These are phyloP conservation scores for Ascochyta fabae DNA, from an alignment of 2,329 filamentous ascomycete genomes.

Conservation along the genomic window DNA sequence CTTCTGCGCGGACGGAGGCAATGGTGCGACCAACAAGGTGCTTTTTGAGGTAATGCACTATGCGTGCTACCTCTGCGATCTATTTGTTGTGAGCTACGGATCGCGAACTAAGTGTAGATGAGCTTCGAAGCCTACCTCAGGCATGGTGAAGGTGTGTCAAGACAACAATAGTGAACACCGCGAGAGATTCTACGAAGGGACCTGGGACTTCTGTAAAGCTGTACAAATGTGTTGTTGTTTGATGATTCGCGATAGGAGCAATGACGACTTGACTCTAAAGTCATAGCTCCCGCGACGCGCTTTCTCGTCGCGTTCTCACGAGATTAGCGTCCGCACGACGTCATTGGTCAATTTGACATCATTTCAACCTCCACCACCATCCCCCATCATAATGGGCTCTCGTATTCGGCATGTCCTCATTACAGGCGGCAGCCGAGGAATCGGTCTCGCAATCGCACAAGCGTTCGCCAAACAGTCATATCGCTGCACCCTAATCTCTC, in stretches of 20 bases:
- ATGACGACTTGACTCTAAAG: constrained; percentile 10
- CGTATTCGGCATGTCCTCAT: constrained; percentile 41
- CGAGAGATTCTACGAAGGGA: background rate
- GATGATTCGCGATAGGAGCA: background rate
- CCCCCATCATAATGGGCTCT: constrained; percentile 4
- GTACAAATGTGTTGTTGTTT: background rate
- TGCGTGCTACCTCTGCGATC: constrained; percentile 72
- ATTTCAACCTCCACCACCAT: background rate
- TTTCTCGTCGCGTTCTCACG: constrained; percentile 35
- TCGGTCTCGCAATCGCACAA: constrained; percentile 48
- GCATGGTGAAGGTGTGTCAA: constrained; percentile 31
- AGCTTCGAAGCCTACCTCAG: constrained; percentile 34
- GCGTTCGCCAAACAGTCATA: constrained; percentile 40
- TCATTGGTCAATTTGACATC: constrained; percentile 33
- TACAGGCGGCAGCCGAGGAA: constrained; percentile 48
- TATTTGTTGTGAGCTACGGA: background rate
- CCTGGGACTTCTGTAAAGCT: too few species aligned
- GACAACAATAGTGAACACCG: background rate
- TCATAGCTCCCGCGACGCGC: constrained; percentile 14
- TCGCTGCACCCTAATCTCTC: constrained; percentile 43
- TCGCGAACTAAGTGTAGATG: background rate
- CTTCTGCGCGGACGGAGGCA: constrained; percentile 69
- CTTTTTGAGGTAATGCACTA: constrained; percentile 83
- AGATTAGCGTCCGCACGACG: constrained; percentile 25
- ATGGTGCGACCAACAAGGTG: constrained; percentile 86